A percentile compares a stretch with the other conserved stretches of the same genome.
Conservation (phyloP, 2,329 filamentous ascomycete genomes). For the Cryphonectria radicalis region DNA sequence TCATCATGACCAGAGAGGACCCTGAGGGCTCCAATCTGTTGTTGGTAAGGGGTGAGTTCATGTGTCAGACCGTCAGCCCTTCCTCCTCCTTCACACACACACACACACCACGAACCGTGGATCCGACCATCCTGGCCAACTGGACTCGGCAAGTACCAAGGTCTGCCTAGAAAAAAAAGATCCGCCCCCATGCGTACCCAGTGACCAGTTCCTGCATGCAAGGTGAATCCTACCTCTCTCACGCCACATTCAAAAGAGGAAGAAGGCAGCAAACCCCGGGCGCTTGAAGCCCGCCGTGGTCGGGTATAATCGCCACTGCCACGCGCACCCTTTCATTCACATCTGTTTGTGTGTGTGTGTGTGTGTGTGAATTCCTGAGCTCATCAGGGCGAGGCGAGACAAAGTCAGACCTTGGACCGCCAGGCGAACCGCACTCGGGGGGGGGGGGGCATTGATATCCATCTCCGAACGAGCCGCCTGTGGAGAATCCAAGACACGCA, state of each 20-base stretch:
- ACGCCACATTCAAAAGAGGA: neutral
- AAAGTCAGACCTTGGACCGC: neutral
- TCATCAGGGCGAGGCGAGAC: neutral
- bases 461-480: neutral
- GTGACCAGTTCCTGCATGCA: constrained; percentile 10
- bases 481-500: constrained; percentile 10
- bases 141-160: neutral
- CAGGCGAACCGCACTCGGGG: neutral
- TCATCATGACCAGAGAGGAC: neutral
- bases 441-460: neutral
- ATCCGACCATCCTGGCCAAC: constrained; percentile 3
- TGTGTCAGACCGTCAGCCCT: constrained; percentile 3
- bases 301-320: neutral
- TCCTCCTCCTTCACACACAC: neutral
- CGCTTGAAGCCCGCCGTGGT: neutral
- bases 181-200: neutral
- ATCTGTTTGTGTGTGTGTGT: neutral
- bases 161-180: neutral
- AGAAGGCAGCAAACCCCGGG: neutral
- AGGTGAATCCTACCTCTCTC: constrained; percentile 5
- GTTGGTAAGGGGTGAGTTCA: neutral
- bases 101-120: neutral
- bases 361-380: neutral
- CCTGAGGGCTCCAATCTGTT: neutral
- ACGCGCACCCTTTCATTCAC: neutral